Base-by-base conservation (phyloP, 441 rosid species). In the Aquilaria agallochum region DNA sequence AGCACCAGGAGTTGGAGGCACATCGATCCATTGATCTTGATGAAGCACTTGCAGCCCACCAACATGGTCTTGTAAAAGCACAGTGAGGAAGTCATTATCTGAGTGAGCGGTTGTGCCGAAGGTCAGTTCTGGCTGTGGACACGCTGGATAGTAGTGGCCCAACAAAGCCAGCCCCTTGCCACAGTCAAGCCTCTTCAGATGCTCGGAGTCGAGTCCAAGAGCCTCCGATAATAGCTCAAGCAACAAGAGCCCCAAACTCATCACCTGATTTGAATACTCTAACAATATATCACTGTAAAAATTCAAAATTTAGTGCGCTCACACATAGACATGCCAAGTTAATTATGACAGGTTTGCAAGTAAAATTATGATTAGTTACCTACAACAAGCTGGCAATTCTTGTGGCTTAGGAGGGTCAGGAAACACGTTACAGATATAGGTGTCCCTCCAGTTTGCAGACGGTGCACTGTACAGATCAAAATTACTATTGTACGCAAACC, bases 41-140 rank as follows among this genome's bases (percentile, higher is more conserved):
- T 69, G 68, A 12, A 72, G 67, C 34, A 74, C 66, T 67, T 74
- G 79, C 49, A 78, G 82, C 31, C 75, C 79, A 5, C 77, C 77
- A 2, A 74, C 46, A 9, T 60, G 56, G 66, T 67, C 82, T 48
- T 74, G 82, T 49, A 78, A 57, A 2, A 78, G 74, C 3, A 74
- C 40, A 27, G 79, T 78, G n/a, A 72, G 63, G 30, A 74, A 72
- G 56, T 68, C 80, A 46, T 56, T 58, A 51, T 86, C 87, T 0
- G 81, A 20, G 48, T 88, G 96, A 52, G 58, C 71, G 67, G 64
- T 65, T 50, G 78, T 50, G 50, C 86, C 91, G 9, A 77, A 30
- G 2, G 93, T 81, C 59, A 78, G 30, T 45, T 83, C 83, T n/a
- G 93, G 92, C 62, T 86, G 60, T 0, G 92, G 96, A 47, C 94